A percentile compares a stretch with the other conserved stretches of the same genome.
Conservation (phyloP, 441 rosid species). For the Viola pubescens region DNA sequence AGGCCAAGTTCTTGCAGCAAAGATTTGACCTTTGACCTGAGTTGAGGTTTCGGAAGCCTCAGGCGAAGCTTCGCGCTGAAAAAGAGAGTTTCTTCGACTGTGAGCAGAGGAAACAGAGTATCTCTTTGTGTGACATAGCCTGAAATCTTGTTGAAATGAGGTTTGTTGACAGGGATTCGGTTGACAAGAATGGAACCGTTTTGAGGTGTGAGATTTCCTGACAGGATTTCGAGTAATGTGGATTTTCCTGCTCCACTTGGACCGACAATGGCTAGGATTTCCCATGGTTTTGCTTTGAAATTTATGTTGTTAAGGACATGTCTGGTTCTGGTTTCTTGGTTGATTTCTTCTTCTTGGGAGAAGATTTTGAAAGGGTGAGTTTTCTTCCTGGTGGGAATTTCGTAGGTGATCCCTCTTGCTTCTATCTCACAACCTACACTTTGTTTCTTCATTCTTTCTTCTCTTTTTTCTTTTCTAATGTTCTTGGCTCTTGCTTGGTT, state of each 20-base stretch:
- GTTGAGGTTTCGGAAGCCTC: slow-evolving; percentile 41
- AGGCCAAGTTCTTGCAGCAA: slow-evolving; percentile 76
- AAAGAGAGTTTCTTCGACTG: slow-evolving; percentile 87
- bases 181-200: slow-evolving; percentile 58
- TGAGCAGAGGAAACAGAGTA: slow-evolving; percentile 75
- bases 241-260: slow-evolving; percentile 99
- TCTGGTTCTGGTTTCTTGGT: slow-evolving; percentile 22
- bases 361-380: slow-evolving; percentile 35
- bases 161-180: slow-evolving; percentile 43
- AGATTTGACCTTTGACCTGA: slow-evolving; percentile 49
- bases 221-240: slow-evolving; percentile 67
- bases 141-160: slow-evolving; percentile 58
- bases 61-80: slow-evolving; percentile 77
- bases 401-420: slow-evolving; percentile 62
- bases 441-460: slow-evolving; percentile 46
- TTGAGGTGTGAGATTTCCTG: slow-evolving; percentile 53
- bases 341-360: slow-evolving; percentile 22
- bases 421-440: slow-evolving; percentile 66
- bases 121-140: slow-evolving; percentile 88
- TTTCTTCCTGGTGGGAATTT: slow-evolving; percentile 28
- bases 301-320: slow-evolving; percentile 56
- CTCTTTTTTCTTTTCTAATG: background rate
- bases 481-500: background rate
- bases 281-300: slow-evolving; percentile 87
- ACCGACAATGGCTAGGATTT: slow-evolving; percentile 82